phyloP scores from a whole-genome alignment of 129 eudicot genomes.

The Tagetes erecta region DNA sequence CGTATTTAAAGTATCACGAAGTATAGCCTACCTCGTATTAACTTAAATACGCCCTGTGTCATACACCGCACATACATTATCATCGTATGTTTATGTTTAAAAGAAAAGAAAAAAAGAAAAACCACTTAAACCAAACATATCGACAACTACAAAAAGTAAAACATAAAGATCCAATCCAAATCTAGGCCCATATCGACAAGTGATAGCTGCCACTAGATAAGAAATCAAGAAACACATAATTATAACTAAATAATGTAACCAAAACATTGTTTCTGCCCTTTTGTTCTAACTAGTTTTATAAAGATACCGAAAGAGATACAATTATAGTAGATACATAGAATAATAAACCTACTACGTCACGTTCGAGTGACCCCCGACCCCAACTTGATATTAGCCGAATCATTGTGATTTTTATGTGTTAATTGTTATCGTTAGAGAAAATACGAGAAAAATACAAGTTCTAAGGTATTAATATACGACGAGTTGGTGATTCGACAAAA shows the following conservation, averaged over 20 bases:
- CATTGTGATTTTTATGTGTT: neutral
- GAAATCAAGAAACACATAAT: conserved; percentile 16
- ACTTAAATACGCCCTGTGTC: neutral
- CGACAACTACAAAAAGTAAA: conserved; percentile 7
- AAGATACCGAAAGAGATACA: neutral
- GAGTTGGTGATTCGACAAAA: neutral
- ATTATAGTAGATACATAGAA: neutral
- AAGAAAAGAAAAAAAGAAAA: neutral
- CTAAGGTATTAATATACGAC: neutral
- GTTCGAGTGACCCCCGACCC: neutral
- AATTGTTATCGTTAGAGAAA: neutral
- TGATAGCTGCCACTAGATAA: conserved; percentile 9
- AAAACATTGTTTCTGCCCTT: conserved; percentile 16
- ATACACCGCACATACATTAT: neutral
- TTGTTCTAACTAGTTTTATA: conserved; percentile 10
- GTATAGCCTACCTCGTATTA: neutral
- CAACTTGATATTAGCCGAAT: neutral
- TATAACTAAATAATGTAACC: conserved; percentile 1
- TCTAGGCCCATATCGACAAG: conserved; percentile 9
- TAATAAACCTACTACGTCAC: neutral
- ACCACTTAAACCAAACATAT: neutral
- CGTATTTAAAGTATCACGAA: neutral
- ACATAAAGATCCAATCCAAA: conserved; percentile 5
- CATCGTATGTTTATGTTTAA: neutral
- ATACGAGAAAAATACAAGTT: neutral